These are phyloP conservation scores for Exophiala spinifera DNA, from an alignment of 2,329 filamentous ascomycete species.

Conservation along the genomic window DNA sequence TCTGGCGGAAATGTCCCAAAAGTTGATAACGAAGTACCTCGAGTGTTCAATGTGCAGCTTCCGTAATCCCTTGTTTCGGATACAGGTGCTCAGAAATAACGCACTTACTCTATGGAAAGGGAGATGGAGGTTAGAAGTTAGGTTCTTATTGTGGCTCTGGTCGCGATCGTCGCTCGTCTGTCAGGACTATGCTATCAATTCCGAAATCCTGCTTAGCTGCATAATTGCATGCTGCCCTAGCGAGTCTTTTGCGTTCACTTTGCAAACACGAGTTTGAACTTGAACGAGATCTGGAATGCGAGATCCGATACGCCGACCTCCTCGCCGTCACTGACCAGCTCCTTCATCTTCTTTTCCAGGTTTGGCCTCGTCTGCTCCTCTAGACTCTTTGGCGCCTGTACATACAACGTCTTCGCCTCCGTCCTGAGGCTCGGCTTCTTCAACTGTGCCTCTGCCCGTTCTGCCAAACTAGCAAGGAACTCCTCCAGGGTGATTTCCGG, in stretches of 20 bases:
- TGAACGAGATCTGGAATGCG: slow-evolving; percentile 73
- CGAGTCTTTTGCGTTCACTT: slow-evolving; percentile 17
- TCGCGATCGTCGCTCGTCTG: no score
- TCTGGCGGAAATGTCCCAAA: slow-evolving; percentile 18
- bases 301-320: slow-evolving; percentile 91
- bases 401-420: slow-evolving; percentile 82
- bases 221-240: no score
- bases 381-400: slow-evolving; percentile 75
- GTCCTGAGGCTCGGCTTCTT: slow-evolving; percentile 87
- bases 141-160: no score
- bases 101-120: no score
- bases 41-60: no score
- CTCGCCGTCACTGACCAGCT: slow-evolving; percentile 75
- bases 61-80: no score
- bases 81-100: no score
- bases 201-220: no score
- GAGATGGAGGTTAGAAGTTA: no score
- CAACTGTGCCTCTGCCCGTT: slow-evolving; percentile 82
- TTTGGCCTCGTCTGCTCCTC: slow-evolving; percentile 84
- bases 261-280: slow-evolving; percentile 55
- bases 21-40: no score
- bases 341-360: slow-evolving; percentile 70
- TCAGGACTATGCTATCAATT: no score
- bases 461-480: slow-evolving; percentile 78
- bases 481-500: slow-evolving; percentile 72